Evolutionary conservation across 768 basidiomycete genomes (phyloP).

Genomic region (Tulasnella sp.): DNA sequence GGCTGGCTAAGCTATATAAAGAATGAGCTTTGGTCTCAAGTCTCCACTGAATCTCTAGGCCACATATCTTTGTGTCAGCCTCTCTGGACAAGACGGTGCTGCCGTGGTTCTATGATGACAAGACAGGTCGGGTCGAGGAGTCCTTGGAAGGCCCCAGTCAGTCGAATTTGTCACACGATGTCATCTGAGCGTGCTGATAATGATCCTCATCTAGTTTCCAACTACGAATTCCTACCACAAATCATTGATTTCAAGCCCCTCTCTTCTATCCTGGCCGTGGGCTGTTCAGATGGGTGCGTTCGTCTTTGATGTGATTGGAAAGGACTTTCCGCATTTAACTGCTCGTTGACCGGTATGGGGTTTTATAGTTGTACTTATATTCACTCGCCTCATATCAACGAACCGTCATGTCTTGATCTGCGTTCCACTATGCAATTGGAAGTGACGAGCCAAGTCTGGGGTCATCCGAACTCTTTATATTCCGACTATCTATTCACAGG

Average conservation of each 20-base stretch:
- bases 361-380: conserved; percentile 1
- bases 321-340: too few relatives aligned
- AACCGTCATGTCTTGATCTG: background rate
- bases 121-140: background rate
- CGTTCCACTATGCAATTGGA: background rate
- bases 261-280: conserved; percentile 5
- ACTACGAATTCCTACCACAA: background rate
- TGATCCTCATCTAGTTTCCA: background rate
- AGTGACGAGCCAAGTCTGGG: background rate
- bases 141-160: background rate
- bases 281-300: conserved; percentile 9
- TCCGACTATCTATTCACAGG: background rate
- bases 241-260: conserved; percentile 11
- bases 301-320: too few relatives aligned
- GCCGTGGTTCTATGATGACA: conserved; percentile 1
- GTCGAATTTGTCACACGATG: too few relatives aligned
- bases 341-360: background rate
- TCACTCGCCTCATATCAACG: background rate
- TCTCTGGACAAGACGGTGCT: background rate
- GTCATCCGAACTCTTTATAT: background rate
- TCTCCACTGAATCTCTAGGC: background rate
- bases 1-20: background rate
- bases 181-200: too few relatives aligned
- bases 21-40: background rate
- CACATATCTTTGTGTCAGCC: conserved; percentile 1